phyloP scores from a whole-genome alignment of 495 filamentous ascomycete genomes.

The Podospora conica region DNA sequence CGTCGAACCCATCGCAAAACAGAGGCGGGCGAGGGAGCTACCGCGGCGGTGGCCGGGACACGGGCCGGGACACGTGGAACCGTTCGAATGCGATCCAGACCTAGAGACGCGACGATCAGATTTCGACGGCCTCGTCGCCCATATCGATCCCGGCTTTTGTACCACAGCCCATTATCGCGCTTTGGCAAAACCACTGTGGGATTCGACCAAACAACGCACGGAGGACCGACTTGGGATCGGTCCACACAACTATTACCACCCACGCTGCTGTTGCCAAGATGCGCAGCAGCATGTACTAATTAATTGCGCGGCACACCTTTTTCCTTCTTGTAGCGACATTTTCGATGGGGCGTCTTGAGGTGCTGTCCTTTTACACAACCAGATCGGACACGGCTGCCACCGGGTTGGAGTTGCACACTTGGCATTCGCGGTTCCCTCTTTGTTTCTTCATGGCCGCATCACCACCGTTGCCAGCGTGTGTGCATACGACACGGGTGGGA shows the following conservation, averaged over 20 bases:
- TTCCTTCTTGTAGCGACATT: not conserved
- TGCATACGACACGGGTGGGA: not conserved
- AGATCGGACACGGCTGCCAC: not conserved
- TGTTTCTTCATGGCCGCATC: not conserved
- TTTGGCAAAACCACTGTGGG: not conserved
- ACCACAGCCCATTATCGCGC: not conserved
- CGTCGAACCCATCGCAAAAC: slow-evolving; percentile 8
- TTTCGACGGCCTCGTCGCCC: not conserved
- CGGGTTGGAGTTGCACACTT: not conserved
- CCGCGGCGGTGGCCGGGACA: slow-evolving; percentile 21
- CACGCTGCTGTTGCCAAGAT: not conserved
- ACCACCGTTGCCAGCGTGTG: not conserved
- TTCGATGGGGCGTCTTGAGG: not conserved
- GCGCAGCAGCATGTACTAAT: not conserved
- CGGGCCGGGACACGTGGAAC: no score
- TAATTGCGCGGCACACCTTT: not conserved
- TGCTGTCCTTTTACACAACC: not conserved
- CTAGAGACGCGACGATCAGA: slow-evolving; percentile 2
- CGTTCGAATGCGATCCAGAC: slow-evolving; percentile 22
- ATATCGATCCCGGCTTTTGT: not conserved
- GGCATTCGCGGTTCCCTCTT: not conserved
- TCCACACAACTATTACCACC: not conserved
- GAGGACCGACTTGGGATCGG: not conserved
- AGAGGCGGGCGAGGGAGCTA: slow-evolving; percentile 24
- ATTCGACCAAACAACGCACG: not conserved